Evolutionary conservation across 768 basidiomycete genomes (phyloP).

Genomic region (Tephrocybe rancida): DNA sequence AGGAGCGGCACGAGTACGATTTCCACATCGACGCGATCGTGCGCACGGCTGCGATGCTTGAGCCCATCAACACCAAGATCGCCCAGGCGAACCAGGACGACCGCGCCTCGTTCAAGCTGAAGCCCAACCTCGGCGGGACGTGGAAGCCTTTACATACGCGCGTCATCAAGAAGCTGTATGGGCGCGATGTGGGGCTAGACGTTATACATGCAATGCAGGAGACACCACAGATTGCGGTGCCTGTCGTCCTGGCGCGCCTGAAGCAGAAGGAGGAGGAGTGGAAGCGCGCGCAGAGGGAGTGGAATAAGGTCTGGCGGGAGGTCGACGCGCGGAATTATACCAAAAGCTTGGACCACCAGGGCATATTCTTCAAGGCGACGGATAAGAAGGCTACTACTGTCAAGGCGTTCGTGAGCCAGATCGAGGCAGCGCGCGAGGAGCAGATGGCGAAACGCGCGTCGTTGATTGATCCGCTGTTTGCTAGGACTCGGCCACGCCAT

Average conservation of each 20-base stretch:
- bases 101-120: constrained; percentile 78
- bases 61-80: constrained; percentile 90
- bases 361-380: constrained; percentile 82
- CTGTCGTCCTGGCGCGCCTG: constrained; percentile 84
- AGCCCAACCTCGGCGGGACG: constrained; percentile 84
- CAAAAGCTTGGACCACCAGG: constrained; percentile 93
- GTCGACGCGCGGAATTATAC: constrained; percentile 93
- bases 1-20: constrained; percentile 98
- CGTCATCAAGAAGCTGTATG: constrained; percentile 97
- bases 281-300: constrained; percentile 96
- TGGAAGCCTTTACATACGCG: constrained; percentile 91
- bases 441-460: constrained; percentile 77
- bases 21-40: constrained; percentile 97
- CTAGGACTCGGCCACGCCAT: constrained; percentile 67
- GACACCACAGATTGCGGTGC: constrained; percentile 84
- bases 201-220: constrained; percentile 91
- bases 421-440: constrained; percentile 83
- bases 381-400: constrained; percentile 86
- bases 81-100: constrained; percentile 79
- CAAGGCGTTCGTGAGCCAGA: constrained; percentile 80
- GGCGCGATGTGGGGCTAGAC: constrained; percentile 79
- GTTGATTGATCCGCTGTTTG: constrained; percentile 53
- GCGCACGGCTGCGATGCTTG: constrained; percentile 87
- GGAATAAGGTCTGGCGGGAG: constrained; percentile 99
- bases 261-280: constrained; percentile 99